Evolutionary conservation across 2,329 filamentous ascomycete species (phyloP), one percentile per base, ranked within the genome.

Genomic region (Malbranchea cinnamomea): DNA sequence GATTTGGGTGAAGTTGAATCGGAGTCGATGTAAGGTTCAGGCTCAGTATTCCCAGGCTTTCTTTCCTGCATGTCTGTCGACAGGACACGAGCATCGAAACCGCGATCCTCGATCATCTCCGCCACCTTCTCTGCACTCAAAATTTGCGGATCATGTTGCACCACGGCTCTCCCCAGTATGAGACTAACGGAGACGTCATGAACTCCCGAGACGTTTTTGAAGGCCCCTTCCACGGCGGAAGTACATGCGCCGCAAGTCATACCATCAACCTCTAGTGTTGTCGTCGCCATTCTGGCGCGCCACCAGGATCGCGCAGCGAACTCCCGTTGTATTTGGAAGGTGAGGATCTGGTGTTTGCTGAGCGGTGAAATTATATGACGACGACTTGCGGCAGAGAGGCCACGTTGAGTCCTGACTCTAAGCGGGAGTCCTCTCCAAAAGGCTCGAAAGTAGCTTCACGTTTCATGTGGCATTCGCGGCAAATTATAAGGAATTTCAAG

Each of bases 161-260:
- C 66, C 23, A 95, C 85, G n/a, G 87, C 89, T 36, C 87, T 74
- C 55, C 93, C 85, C 74, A 94, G 92, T 33, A 94, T 79, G 44
- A 98, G 62, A 51, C 83, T 93, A 45, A 98, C 79, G 6, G 84
- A 91, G 35, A 95, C 83, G 43, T 68, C 83, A 39, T 78, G 80
- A 6, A 89, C 74, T 32, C 89, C 87, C 22, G 78, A 65, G 4
- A 92, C 68, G 41, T 70, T 72, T 46, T 82, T 78, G 59, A 98
- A 92, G 41, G 80, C 89, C 36, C 78, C 72, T 65, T 95, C 87
- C 43, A 98, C 78, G n/a, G 89, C 78, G 25, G 85, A 91, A 16
- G 87, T 94, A 53, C 89, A 98, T 43, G 87, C 78, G 49, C 87
- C 85, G 59, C 89, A 98, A 40, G 66, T 69, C 63, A 68, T 98